Evolutionary conservation across 2,329 filamentous ascomycete species (phyloP).

Genomic region (Calonectria ilicicola): DNA sequence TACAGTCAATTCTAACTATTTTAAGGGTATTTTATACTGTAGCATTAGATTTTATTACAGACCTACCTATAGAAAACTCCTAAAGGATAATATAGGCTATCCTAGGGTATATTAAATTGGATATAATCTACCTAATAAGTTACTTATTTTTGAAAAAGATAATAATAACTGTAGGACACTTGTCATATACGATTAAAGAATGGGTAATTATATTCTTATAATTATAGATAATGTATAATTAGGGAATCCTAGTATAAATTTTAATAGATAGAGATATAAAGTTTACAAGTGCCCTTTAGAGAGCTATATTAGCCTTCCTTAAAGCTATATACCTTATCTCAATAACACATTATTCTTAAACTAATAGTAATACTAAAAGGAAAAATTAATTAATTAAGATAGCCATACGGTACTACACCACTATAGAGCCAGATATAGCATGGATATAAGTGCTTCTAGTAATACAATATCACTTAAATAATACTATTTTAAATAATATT

Average conservation of each 20-base stretch:
- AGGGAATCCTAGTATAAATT: neutral
- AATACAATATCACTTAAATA: neutral
- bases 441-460: neutral
- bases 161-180: neutral
- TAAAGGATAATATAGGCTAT: neutral
- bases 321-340: no score
- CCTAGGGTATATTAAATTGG: neutral
- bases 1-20: neutral
- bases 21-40: neutral
- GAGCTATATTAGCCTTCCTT: no score
- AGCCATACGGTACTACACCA: neutral
- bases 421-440: neutral
- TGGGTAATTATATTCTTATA: neutral
- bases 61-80: neutral
- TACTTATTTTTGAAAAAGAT: neutral
- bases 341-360: no score
- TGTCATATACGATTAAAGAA: neutral
- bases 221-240: neutral
- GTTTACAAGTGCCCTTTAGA: neutral
- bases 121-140: no score
- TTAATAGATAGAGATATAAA: neutral
- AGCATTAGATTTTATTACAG: neutral
- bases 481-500: neutral
- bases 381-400: neutral
- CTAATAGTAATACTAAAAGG: neutral